Percentiles rank a stretch among this genome's conserved stretches.
These are phyloP conservation scores for Themeda triandra DNA, from an alignment of 176 grass and related monocot species.

Conservation along the genomic window DNA sequence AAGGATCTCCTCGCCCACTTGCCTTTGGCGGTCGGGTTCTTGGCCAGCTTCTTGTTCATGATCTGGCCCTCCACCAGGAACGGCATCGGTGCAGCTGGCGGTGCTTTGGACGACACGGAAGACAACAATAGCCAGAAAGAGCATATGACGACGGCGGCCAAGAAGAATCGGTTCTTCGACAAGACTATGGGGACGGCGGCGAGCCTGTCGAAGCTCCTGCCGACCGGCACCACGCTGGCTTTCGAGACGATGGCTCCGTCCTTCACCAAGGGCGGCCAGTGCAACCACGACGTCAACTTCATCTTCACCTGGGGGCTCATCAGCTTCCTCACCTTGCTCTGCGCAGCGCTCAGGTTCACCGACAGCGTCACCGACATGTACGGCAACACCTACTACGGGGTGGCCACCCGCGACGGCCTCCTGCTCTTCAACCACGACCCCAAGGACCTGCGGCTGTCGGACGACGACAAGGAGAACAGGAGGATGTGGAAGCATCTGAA, in stretches of 20 bases:
- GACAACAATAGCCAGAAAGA: not conserved
- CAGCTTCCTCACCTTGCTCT: not conserved
- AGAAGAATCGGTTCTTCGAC: not conserved
- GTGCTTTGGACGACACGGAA: not conserved
- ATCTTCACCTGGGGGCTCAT: not conserved
- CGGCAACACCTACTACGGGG: not conserved
- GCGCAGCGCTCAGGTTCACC: not conserved
- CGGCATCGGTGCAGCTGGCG: not conserved
- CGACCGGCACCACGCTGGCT: not conserved
- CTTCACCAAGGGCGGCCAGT: not conserved
- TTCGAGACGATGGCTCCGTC: not conserved
- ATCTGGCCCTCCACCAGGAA: not conserved
- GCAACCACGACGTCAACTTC: not conserved
- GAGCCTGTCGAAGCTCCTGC: not conserved
- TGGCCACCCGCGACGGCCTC: not conserved
- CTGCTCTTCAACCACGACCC: not conserved
- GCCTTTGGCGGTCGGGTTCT: not conserved
- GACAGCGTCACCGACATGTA: not conserved
- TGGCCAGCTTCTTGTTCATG: not conserved
- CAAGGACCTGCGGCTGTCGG: not conserved
- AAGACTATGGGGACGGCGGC: not conserved
- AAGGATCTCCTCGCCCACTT: not conserved
- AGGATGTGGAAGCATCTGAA: not conserved
- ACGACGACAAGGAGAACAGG: not conserved
- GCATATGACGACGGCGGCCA: not conserved